phyloP scores from a whole-genome alignment of 1,284 basidiomycete genomes.

The Leccinum pallidistipes region DNA sequence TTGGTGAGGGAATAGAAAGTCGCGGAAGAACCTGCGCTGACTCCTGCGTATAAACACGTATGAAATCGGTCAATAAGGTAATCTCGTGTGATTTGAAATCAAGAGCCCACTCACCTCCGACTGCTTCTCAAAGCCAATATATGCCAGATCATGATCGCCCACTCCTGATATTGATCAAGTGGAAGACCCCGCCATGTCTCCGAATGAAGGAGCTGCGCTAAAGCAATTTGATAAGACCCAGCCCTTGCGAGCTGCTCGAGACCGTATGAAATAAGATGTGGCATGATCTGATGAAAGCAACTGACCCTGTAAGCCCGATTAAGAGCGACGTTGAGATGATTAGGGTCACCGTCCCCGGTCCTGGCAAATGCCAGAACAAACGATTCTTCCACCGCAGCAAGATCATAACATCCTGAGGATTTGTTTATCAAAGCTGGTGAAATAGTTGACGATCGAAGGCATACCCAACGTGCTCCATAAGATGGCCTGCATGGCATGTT shows the following conservation, averaged over 20 bases:
- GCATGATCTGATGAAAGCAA: slow-evolving; percentile 13
- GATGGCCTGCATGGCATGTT: slow-evolving; percentile 70
- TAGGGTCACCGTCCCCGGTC: slow-evolving; percentile 57
- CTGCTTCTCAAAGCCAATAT: slow-evolving; percentile 65
- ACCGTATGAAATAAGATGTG: slow-evolving; percentile 16
- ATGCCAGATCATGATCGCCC: slow-evolving; percentile 77
- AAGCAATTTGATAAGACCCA: slow-evolving; percentile 60
- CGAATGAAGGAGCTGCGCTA: slow-evolving; percentile 66
- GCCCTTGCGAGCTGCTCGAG: slow-evolving; percentile 60
- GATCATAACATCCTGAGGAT: slow-evolving; percentile 58
- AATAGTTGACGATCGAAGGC: background rate
- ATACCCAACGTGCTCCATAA: slow-evolving; percentile 70
- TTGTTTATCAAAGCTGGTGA: slow-evolving; percentile 4
- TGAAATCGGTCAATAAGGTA: slow-evolving; percentile 25
- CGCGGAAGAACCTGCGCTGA: slow-evolving; percentile 61
- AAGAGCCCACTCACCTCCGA: slow-evolving; percentile 53
- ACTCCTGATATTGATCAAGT: slow-evolving; percentile 61
- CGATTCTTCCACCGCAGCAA: slow-evolving; percentile 67
- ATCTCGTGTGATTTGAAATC: slow-evolving; percentile 9
- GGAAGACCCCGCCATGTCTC: slow-evolving; percentile 67
- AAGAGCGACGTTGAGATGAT: slow-evolving; percentile 56
- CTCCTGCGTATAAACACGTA: slow-evolving; percentile 40
- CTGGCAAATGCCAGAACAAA: slow-evolving; percentile 67
- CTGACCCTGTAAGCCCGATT: slow-evolving; percentile 65
- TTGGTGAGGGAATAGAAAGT: slow-evolving; percentile 60